Base-by-base conservation (phyloP, 768 basidiomycete species). In the Naganishia randhawae region DNA sequence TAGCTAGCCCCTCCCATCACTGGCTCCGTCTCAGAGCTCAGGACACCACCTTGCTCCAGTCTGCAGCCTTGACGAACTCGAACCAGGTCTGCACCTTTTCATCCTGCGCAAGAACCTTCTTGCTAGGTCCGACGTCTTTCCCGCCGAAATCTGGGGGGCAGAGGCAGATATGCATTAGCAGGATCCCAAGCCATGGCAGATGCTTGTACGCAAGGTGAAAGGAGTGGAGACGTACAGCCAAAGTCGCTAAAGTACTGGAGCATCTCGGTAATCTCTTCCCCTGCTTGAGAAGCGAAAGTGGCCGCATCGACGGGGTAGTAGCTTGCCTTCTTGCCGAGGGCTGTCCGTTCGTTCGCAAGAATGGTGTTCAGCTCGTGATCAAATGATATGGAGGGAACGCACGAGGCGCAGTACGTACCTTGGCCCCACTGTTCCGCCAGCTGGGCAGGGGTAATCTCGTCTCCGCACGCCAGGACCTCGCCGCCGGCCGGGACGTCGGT, bases 181-280 rank as follows among this genome's bases (percentile, higher is more conserved):
- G n/a, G n/a, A n/a, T n/a, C n/a, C n/a, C n/a, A n/a, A n/a, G n/a
- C n/a, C n/a, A n/a, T n/a, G n/a, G n/a, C n/a, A 42, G 42, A 42
- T 42, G 41, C n/a, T n/a, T 22, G 45, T n/a, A 37, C 4, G 27
- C 16, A 17, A 53, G n/a, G 4, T 27, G 16, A 5, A 42, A 19
- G 27, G 32, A 27, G 22, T 19, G 11, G 29, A 19, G 25, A 65
- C 69, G 35, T 33, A 69, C 69, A 69, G 37, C 69, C 69, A 62
- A 66, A 69, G 31, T 69, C 69, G n/a, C 41, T n/a, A 48, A 69
- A 65, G 35, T 42, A 69, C 32, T 48, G 32, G n/a, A 69, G 14
- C 69, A 69, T 69, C 54, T 69, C 11, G 9, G 63, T 65, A n/a
- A 69, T 19, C 22, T 69, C 64, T 31, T 69, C 64, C 17, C 64